Conservation (phyloP, 2,329 filamentous ascomycete species). For the Nemania diffusa region DNA sequence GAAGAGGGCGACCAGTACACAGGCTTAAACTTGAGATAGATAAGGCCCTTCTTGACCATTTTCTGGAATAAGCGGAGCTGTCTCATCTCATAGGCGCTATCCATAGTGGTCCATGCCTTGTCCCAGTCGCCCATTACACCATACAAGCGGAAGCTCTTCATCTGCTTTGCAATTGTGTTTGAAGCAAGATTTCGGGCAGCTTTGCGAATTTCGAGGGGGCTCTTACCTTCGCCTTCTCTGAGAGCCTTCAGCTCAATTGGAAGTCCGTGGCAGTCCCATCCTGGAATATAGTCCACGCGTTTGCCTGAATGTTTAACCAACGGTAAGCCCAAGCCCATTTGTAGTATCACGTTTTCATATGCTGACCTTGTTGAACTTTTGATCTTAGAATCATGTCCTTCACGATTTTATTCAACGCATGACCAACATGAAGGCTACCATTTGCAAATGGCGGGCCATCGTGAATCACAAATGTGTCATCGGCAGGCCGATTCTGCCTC, state of each 20-base stretch:
- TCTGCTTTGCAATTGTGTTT: slow-evolving; percentile 77
- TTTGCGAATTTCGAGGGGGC: slow-evolving; percentile 68
- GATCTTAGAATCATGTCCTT: slow-evolving; percentile 92
- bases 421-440: slow-evolving; percentile 88
- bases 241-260: slow-evolving; percentile 97
- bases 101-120: slow-evolving; percentile 81
- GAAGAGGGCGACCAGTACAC: slow-evolving; percentile 90
- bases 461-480: slow-evolving; percentile 80
- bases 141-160: slow-evolving; percentile 76
- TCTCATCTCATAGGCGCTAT: slow-evolving; percentile 75
- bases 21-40: slow-evolving; percentile 82
- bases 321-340: slow-evolving; percentile 24
- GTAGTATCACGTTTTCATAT: neutral
- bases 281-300: slow-evolving; percentile 83
- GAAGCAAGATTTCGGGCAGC: slow-evolving; percentile 73
- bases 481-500: slow-evolving; percentile 61
- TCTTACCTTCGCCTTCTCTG: slow-evolving; percentile 57
- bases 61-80: slow-evolving; percentile 80
- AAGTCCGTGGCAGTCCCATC: slow-evolving; percentile 98
- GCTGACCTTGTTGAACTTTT: slow-evolving; percentile 74
- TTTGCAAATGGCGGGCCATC: slow-evolving; percentile 99
- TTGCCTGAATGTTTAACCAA: slow-evolving; percentile 58
- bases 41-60: slow-evolving; percentile 77
- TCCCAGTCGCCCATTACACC: slow-evolving; percentile 87
- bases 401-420: slow-evolving; percentile 95